These are phyloP conservation scores for Fraxinus nigra DNA, from an alignment of 305 asterid genomes.

Conservation along the genomic window DNA sequence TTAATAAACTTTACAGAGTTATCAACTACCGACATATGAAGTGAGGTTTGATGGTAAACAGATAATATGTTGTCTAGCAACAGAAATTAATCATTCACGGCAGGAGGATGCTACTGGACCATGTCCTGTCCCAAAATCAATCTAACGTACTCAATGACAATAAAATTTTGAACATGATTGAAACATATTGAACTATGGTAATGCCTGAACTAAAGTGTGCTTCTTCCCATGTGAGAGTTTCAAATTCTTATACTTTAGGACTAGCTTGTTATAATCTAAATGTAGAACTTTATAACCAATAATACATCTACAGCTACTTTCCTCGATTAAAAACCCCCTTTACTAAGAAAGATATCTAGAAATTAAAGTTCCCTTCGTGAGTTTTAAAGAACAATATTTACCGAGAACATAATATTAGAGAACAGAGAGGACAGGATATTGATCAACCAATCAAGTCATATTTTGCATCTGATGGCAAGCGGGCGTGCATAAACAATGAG, in stretches of 20 bases:
- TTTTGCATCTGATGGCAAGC: conserved; percentile 13
- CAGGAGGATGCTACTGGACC: not conserved
- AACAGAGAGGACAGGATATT: not conserved
- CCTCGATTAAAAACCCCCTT: not conserved
- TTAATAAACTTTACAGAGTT: not conserved
- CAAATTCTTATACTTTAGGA: conserved; percentile 16
- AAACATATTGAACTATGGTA: conserved; percentile 16
- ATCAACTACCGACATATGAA: conserved; percentile 4
- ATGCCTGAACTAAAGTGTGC: conserved; percentile 6
- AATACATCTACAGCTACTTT: not conserved
- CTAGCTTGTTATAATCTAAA: not conserved
- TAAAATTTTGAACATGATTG: conserved; percentile 11
- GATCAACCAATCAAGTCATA: not conserved
- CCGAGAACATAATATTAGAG: not conserved
- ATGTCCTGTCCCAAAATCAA: conserved; percentile 7
- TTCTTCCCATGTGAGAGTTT: conserved; percentile 16
- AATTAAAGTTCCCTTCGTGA: not conserved
- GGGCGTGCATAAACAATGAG: not conserved
- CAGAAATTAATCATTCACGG: not conserved
- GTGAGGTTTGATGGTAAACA: not conserved
- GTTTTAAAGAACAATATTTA: conserved; percentile 3
- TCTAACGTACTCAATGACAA: not conserved
- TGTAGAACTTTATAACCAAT: conserved; percentile 8
- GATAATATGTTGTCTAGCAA: not conserved
- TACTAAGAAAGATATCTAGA: conserved; percentile 1